These are phyloP conservation scores for Rhododendron ferrugineum DNA, from an alignment of 148 eudicot species.

Conservation along the genomic window DNA sequence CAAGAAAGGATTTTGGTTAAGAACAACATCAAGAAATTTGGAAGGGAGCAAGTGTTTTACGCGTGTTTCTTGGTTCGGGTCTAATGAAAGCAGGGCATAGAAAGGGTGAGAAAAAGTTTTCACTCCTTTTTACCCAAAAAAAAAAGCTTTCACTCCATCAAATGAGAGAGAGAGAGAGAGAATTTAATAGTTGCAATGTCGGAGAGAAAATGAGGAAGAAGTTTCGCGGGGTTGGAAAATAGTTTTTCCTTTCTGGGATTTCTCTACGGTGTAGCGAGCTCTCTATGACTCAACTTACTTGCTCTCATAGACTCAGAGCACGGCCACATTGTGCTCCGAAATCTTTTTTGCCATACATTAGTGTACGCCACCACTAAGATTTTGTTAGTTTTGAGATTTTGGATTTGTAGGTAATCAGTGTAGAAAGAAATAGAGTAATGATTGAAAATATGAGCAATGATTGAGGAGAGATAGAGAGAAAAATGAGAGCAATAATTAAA, in stretches of 20 bases:
- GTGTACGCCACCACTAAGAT: too few species aligned
- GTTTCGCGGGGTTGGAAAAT: not conserved
- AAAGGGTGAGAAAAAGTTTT: not conserved
- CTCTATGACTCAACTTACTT: not conserved
- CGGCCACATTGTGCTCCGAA: too few species aligned
- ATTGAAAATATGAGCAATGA: too few species aligned
- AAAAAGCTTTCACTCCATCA: too few species aligned
- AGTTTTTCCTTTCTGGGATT: not conserved
- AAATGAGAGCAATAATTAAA: too few species aligned
- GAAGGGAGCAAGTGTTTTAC: not conserved
- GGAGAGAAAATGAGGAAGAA: not conserved
- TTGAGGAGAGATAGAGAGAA: too few species aligned
- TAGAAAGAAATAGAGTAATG: too few species aligned
- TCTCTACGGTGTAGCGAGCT: not conserved
- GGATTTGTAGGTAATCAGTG: too few species aligned
- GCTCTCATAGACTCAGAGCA: too few species aligned
- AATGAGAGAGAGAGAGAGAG: not conserved
- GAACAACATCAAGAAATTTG: not conserved
- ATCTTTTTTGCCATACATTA: too few species aligned
- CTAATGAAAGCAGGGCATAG: not conserved
- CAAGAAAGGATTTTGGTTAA: not conserved
- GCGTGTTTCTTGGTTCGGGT: not conserved
- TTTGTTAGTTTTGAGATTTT: too few species aligned
- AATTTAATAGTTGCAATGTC: not conserved
- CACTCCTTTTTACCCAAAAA: too few species aligned